Base-by-base conservation (phyloP, 805 yeast genomes). In the Ogataea trehaloabstinens region DNA sequence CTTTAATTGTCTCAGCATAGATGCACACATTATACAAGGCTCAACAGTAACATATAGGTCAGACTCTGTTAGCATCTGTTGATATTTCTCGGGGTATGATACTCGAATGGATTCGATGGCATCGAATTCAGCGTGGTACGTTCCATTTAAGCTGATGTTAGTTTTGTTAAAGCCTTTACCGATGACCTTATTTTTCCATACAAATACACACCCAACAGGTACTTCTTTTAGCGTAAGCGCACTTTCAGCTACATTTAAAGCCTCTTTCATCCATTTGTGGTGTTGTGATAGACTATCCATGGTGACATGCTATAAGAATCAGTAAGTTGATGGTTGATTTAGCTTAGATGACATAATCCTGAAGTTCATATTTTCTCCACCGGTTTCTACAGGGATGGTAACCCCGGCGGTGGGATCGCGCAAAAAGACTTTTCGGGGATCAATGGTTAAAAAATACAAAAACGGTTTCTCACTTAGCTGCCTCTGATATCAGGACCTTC, bases 1-100 rank as follows among this genome's bases (percentile, higher is more conserved):
- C 2, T 84, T 82, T 32, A 90, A 59, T 51, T 93, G 99, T 42
- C 90, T 73, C 28, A 93, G 63, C 2, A 95, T 89, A 28, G 93
- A 80, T 0, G 96, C 98, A 66, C 99, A 93, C 99, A 93, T 93
- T 6, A 93, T 84, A 58, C 99, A 93, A 0, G 99, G 99, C 61
- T 93, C 99, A 0, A 93, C 97, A 0, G 98, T 89, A 19, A 93
- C 99, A 60, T 89, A 91, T 6, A 93, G 68, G 21, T 78, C 80
- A 3, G 85, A 69, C 19, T 80, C 74, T 27, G 61, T 52, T 51
- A 87, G 77, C 7, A 76, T 58, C 1, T 56, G 45, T 18, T 52
- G 46, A 10, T 48, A 60, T 1, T 34, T 30, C 0, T 48, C 45
- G 4, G 66, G 56, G 31, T 61, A 58, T 22, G 61, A 53, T 4